These are phyloP conservation scores for Rutstroemia sp. DNA, from an alignment of 2,329 filamentous ascomycete species.

Conservation along the genomic window DNA sequence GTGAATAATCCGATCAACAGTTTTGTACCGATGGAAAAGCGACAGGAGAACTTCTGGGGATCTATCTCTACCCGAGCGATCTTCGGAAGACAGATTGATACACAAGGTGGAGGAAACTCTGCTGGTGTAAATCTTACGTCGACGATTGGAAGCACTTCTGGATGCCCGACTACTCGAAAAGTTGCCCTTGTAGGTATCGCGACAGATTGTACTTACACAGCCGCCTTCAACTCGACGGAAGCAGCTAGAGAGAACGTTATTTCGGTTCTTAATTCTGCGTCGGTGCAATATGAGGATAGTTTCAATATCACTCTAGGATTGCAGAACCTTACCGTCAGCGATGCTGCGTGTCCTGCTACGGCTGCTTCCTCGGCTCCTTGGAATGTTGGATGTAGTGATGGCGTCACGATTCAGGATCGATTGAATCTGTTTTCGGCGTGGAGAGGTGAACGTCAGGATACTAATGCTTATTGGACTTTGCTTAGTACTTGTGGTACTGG, in stretches of 20 bases:
- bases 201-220: constrained; percentile 85
- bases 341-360: constrained; percentile 65
- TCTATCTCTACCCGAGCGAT: constrained; percentile 57
- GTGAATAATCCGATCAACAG: constrained; percentile 61
- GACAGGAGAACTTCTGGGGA: constrained; percentile 47
- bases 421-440: constrained; percentile 84
- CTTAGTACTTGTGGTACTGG: constrained; percentile 66
- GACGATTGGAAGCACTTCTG: constrained; percentile 74
- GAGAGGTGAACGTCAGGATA: constrained; percentile 71
- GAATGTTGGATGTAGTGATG: constrained; percentile 68
- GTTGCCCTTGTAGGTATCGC: constrained; percentile 89
- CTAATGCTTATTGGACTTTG: constrained; percentile 89
- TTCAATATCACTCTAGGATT: constrained; percentile 95
- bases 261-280: constrained; percentile 76
- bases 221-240: constrained; percentile 57
- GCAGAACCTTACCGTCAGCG: constrained; percentile 73
- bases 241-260: constrained; percentile 72
- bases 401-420: constrained; percentile 63
- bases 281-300: constrained; percentile 76
- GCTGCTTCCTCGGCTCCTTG: constrained; percentile 63
- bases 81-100: constrained; percentile 68
- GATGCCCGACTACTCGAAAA: constrained; percentile 83
- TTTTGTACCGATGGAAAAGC: constrained; percentile 31
- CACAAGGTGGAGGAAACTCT: constrained; percentile 64
- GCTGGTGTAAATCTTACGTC: constrained; percentile 70